Base-by-base conservation (phyloP, 805 yeast genomes). In the Kuraishia cidri region DNA sequence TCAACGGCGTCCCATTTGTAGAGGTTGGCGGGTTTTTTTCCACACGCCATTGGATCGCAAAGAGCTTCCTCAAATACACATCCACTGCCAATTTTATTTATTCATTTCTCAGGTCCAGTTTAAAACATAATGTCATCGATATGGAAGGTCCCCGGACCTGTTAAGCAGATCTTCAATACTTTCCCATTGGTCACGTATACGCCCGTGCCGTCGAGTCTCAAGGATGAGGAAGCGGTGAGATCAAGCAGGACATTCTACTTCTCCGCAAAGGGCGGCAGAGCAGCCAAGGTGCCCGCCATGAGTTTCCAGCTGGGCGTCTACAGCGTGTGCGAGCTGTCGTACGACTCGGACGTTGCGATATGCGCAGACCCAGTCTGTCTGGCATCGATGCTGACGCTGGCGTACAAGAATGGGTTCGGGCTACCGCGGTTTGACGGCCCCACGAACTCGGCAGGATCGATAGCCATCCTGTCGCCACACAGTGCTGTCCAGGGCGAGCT, bases 351-450 rank as follows among this genome's bases (percentile, higher is more conserved):
- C 6, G 42, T 49, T 1, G 40, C 52, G 12, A 43, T 71, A 1
- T 75, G 84, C 2, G 60, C 72, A 0, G 87, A 79, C 42, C 86
- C 86, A 1, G 46, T 66, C 10, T 70, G 82, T 31, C 49, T 75
- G 7, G 58, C 60, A 13, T 56, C 65, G 9, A 59, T 71, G 30
- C 50, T 78, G 16, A 45, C 69, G 0, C 47, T 77, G 23, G 64
- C 74, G 24, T 39, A 56, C 25, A 70, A 67, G 39, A 66, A 70
- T 37, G 38, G 44, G 1, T 46, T 69, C 26, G 54, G 52, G 25
- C 45, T 76, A 19, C 79, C 79, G 11, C 43, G 24, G 35, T 34
- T 35, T 42, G 30, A 34, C 25, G 11, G 12, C 12, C n/a, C 28
- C 10, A 13, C 16, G 4, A 13, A 25, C 14, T 11, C 26, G 7